Base-by-base conservation (phyloP, 2,329 filamentous ascomycete genomes). In the Cercospora sp. region DNA sequence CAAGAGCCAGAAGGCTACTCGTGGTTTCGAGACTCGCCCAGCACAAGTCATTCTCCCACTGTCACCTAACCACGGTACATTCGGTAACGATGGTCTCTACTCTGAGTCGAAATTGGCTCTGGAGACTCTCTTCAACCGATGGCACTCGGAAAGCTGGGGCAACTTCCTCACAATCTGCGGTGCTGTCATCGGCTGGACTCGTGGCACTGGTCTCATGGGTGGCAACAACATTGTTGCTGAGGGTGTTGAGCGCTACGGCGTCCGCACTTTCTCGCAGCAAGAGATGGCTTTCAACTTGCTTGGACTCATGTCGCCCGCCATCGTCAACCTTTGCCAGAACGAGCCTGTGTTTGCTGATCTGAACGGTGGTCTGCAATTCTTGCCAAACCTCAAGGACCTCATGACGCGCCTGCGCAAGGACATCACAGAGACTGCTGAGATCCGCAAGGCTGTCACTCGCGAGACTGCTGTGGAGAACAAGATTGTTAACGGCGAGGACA, bases 261-360 rank as follows among this genome's bases (percentile, higher is more conserved):
- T 98, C 28, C 93, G 95, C 75, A 99, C 95, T 3, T 99, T 99
- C 86, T 98, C 94, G 9, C 95, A 98, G 83, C 93, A 97, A 80
- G 95, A 99, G 82, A 99, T 99, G 95, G 95, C 95, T 16, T 99
- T 99, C 86, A 99, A 99, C 82, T 83, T 99, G 73, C 88, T 99
- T 55, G 94, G 95, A 74, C 88, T 99, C 63, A 97, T 99, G 95
- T 91, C 94, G 1, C 94, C 95, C 42, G 87, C 90, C 30, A 92
- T 99, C 75, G 94, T 97, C 74, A 93, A 99, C 78, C 88, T 99
- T 53, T 99, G 95, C 86, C 95, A 99, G 83, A 85, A 88, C 55
- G 93, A 98, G 83, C 96, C 95, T 10, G 93, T 99, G 68, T 98
- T 95, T 82, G 95, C 95, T 71, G 95, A 99, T 81, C 86, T 99